These are phyloP conservation scores for Peronospora tabacina DNA, from an alignment of 352 stramenopile species.

Conservation along the genomic window DNA sequence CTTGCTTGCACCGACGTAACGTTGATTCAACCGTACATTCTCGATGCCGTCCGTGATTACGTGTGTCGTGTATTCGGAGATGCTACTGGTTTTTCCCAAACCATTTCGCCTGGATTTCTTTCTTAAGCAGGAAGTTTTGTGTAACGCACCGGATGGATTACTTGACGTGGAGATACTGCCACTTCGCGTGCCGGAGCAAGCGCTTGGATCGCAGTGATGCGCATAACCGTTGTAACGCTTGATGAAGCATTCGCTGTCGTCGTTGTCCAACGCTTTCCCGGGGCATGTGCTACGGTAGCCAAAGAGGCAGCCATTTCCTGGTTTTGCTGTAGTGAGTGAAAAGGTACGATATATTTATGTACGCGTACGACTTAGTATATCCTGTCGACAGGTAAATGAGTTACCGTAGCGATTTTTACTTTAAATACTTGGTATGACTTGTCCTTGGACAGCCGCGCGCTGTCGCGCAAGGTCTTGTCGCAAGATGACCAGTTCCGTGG, in stretches of 20 bases:
- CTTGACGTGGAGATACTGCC: conserved; percentile 11
- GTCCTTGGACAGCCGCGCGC: too few relatives aligned
- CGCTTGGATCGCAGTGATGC: conserved; percentile 2
- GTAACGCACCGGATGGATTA: conserved; percentile 20
- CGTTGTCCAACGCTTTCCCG: conserved; percentile 10
- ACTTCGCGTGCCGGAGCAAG: conserved; percentile 14
- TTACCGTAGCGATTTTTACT: too few relatives aligned
- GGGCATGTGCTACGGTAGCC: not conserved
- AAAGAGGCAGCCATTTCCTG: conserved; percentile 10
- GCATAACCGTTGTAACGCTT: conserved; percentile 3
- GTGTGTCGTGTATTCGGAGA: not conserved
- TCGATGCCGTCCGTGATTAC: conserved; percentile 11
- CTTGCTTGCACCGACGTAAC: conserved; percentile 2
- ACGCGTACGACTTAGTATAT: too few relatives aligned
- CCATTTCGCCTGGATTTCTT: conserved; percentile 14
- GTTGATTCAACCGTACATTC: conserved; percentile 9
- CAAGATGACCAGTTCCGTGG: too few relatives aligned
- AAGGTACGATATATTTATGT: too few relatives aligned
- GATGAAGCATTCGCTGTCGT: conserved; percentile 12
- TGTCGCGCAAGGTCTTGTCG: too few relatives aligned
- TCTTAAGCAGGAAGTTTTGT: conserved; percentile 18
- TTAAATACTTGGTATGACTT: too few relatives aligned
- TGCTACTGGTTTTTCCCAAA: conserved; percentile 8
- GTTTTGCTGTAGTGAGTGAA: conserved; percentile 12
- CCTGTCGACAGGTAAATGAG: too few relatives aligned